These are phyloP conservation scores for Allodekkera sacchari DNA, from an alignment of 805 yeast genomes.

Conservation along the genomic window DNA sequence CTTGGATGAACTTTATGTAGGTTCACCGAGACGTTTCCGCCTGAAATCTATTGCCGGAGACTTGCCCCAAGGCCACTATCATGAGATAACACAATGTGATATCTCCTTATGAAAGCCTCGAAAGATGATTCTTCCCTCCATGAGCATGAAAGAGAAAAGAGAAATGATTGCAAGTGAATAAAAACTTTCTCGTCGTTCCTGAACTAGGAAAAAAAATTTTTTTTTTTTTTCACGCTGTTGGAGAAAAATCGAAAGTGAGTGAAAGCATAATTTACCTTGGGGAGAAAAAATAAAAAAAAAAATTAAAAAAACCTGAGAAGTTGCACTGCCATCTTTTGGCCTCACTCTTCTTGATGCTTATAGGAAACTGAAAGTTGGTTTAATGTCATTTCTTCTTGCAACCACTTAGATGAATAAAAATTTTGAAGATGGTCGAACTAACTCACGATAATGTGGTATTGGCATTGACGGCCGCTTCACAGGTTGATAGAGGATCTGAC, in stretches of 20 bases:
- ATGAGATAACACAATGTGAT: constrained; percentile 1
- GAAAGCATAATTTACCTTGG: neutral
- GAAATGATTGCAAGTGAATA: constrained; percentile 3
- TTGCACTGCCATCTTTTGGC: neutral
- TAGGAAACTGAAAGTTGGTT: no score
- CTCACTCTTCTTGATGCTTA: neutral
- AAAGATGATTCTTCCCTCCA: constrained; percentile 17
- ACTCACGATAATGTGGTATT: constrained; percentile 22
- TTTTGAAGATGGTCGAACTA: constrained; percentile 1
- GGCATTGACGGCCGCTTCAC: constrained; percentile 41
- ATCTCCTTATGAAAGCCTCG: constrained; percentile 16
- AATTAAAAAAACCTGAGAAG: neutral
- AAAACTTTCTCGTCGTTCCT: no score
- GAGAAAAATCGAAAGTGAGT: neutral
- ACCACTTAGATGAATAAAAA: constrained; percentile 2
- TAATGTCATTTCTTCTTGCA: no score
- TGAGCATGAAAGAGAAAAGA: constrained; percentile 4
- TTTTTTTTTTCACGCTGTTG: no score
- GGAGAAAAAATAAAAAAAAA: neutral
- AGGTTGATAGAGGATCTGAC: constrained; percentile 37
- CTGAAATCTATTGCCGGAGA: constrained; percentile 20
- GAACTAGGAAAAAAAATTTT: no score
- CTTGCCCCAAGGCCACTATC: constrained; percentile 20
- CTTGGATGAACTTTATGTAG: constrained; percentile 9
- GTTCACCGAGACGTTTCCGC: constrained; percentile 19